These are phyloP conservation scores for Asclepias syriaca DNA, from an alignment of 257 asterid species.

Conservation along the genomic window DNA sequence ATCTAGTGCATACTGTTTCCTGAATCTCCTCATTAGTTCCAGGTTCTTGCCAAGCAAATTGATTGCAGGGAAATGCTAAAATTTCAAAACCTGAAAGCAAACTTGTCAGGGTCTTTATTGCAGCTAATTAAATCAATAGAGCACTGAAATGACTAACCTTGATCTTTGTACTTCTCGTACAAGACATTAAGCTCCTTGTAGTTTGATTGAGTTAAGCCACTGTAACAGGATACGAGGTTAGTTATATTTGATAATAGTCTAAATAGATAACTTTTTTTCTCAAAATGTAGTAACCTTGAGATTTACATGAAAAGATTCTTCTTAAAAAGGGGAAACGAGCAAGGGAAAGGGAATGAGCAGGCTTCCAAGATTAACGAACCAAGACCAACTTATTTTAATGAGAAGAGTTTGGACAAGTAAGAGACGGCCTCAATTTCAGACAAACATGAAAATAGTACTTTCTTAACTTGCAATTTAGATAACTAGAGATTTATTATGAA, in stretches of 20 bases:
- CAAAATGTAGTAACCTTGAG: not conserved
- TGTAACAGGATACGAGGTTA: conserved; percentile 12
- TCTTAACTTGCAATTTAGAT: too few species aligned
- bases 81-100: conserved; percentile 60
- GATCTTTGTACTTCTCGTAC: conserved; percentile 68
- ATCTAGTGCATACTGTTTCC: conserved; percentile 66
- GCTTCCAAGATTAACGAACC: not conserved
- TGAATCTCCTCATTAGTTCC: conserved; percentile 75
- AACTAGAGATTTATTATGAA: too few species aligned
- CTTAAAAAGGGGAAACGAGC: not conserved
- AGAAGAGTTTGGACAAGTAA: not conserved
- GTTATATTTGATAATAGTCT: not conserved
- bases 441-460: not conserved
- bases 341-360: not conserved
- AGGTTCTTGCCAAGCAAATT: conserved; percentile 83
- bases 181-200: conserved; percentile 71
- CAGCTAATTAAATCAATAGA: conserved; percentile 4
- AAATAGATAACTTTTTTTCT: not conserved
- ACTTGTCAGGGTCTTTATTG: not conserved
- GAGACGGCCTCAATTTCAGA: not conserved
- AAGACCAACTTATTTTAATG: not conserved
- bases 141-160: conserved; percentile 41
- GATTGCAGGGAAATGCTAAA: conserved; percentile 94
- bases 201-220: conserved; percentile 76
- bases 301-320: not conserved